Conservation (phyloP, 106 monocot species). For the Cymbidium sinense region DNA sequence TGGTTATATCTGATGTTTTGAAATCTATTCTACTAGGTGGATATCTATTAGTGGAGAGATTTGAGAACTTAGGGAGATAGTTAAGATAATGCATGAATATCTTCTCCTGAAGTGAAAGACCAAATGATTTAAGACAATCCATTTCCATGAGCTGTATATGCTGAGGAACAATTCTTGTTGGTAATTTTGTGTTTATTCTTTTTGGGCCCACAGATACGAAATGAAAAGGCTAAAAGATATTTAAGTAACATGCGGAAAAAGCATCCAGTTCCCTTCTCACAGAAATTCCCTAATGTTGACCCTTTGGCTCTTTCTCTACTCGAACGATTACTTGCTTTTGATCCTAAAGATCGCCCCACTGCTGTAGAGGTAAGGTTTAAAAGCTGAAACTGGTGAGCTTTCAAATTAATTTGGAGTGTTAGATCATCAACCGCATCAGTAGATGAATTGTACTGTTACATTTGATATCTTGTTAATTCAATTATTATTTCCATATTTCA, state of each 20-base stretch:
- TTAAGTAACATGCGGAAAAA: conserved; percentile 57
- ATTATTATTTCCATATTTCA: conserved; percentile 3
- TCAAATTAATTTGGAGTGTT: conserved; percentile 1
- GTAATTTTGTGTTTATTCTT: not conserved
- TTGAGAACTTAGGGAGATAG: not conserved
- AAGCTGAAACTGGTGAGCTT: not conserved
- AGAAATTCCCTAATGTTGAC: conserved; percentile 53
- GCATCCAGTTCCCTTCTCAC: conserved; percentile 38
- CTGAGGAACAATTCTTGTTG: not conserved
- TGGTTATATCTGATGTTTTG: not conserved
- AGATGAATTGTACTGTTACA: not conserved
- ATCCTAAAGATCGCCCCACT: conserved; percentile 62
- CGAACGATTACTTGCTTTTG: conserved; percentile 59
- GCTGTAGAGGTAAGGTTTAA: conserved; percentile 50
- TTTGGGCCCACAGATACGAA: conserved; percentile 38
- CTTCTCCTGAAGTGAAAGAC: not conserved
- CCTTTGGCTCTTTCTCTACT: conserved; percentile 53
- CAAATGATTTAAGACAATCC: not conserved
- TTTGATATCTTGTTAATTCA: not conserved
- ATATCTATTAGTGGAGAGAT: not conserved
- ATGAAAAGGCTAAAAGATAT: conserved; percentile 69
- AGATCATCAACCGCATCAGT: not conserved
- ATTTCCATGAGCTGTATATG: not conserved
- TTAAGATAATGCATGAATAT: not conserved
- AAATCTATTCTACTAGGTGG: not conserved